These are phyloP conservation scores for Zea luxurians DNA, from an alignment of 176 grass and related monocot species.

Conservation along the genomic window DNA sequence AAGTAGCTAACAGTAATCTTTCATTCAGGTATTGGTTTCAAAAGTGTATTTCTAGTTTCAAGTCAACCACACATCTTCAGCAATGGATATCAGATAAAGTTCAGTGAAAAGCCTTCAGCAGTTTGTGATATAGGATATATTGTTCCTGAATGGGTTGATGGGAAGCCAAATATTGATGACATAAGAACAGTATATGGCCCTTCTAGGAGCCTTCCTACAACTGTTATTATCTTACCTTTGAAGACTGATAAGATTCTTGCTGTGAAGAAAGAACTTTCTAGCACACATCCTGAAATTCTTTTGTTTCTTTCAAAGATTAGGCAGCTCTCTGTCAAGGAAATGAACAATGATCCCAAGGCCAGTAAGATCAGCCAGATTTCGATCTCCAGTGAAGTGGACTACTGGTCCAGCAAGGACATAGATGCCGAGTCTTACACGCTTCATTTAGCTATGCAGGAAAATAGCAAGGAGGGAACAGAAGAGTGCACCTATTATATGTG, in stretches of 20 bases:
- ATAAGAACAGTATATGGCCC: constrained; percentile 37
- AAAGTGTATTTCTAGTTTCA: constrained; percentile 63
- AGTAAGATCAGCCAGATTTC: constrained; percentile 39
- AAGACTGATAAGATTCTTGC: constrained; percentile 47
- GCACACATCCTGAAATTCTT: constrained; percentile 47
- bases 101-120: constrained; percentile 46
- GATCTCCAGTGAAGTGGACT: constrained; percentile 46
- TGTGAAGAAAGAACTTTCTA: constrained; percentile 55
- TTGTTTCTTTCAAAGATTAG: constrained; percentile 58
- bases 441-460: constrained; percentile 35
- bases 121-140: constrained; percentile 57
- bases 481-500: constrained; percentile 61
- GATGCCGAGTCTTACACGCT: constrained; percentile 44
- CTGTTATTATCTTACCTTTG: constrained; percentile 52
- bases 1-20: not conserved
- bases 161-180: constrained; percentile 32
- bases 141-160: constrained; percentile 59
- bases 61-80: constrained; percentile 58
- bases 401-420: constrained; percentile 34
- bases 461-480: not conserved
- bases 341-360: constrained; percentile 3
- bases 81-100: constrained; percentile 62
- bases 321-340: constrained; percentile 37
- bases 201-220: constrained; percentile 38
- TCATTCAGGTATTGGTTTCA: constrained; percentile 59